Base-by-base conservation (phyloP, 305 asterid genomes). In the Plantago rigida region DNA sequence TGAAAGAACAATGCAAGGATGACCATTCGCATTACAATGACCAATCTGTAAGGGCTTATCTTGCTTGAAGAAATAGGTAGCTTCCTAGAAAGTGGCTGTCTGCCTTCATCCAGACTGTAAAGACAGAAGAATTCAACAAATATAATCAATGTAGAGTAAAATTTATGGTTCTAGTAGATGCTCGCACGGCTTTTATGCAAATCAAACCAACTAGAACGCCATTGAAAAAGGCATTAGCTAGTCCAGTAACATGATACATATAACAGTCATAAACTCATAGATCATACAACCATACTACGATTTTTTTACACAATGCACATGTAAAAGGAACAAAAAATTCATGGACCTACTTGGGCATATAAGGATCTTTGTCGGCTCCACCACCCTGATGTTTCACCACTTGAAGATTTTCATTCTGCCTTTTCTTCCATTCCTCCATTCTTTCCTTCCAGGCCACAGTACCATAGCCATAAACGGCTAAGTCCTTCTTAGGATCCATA, bases 61-160 rank as follows among this genome's bases (percentile, higher is more conserved):
- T 55, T 82, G 81, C 94, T 85, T 28, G 94, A 85, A 56, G 89
- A 71, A 63, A 85, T 73, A 7, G 94, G 89, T 31, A 77, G 29
- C 82, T 85, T 85, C 70, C 94, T 82, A 4, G 94, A 85, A 66
- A 85, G 94, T 2, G 94, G 94, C 56, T 85, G 94, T 69, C 94
- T 73, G 66, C 94, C 94, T 77, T 85, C 94, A 54, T 85, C 94
- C 87, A 72, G 79, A 81, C 94, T 84, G 72, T 47, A 62, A 31
- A 58, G 52, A 57, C 6, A 47, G 66, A 11, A 22, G 47, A 66
- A 63, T 44, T 51, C 36, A 28, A 36, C 36, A 24, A 8, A 52
- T 36, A 19, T 17, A 17, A 34, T 51, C 19, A 14, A 17, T 22
- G 49, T 31, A 39, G 34, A 7, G 22, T n/a, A 34, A 34, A 1